A percentile compares a stretch with the other conserved stretches of the same genome.
phyloP scores from a whole-genome alignment of 202 grass and related monocot genomes.

The Setaria italica region DNA sequence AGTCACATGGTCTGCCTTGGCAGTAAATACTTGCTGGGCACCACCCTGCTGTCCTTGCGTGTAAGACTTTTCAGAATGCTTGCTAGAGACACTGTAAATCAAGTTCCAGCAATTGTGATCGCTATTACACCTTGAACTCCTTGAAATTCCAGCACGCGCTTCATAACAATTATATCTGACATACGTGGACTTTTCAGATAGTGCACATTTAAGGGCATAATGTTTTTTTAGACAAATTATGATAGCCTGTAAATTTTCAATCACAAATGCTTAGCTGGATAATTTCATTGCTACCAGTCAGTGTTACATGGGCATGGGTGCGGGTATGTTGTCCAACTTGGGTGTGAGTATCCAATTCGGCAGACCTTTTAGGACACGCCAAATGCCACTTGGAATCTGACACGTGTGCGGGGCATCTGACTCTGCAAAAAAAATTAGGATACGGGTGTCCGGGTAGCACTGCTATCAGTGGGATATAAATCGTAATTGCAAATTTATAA shows the following conservation, averaged over 20 bases:
- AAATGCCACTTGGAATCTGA: too few relatives aligned
- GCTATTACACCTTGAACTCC: neutral
- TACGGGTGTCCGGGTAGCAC: too few relatives aligned
- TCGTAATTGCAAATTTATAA: neutral
- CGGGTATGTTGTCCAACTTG: too few relatives aligned
- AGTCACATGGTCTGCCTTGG: neutral
- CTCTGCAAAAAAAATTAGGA: too few relatives aligned
- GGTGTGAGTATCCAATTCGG: too few relatives aligned
- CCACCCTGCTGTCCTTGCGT: neutral
- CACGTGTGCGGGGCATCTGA: too few relatives aligned
- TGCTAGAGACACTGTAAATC: neutral
- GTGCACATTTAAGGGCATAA: neutral
- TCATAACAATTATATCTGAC: constrained; percentile 21
- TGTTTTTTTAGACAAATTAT: neutral
- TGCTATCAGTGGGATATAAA: neutral
- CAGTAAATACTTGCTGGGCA: neutral
- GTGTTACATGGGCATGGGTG: too few relatives aligned
- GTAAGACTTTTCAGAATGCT: neutral
- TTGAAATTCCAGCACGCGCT: neutral
- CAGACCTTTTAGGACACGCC: too few relatives aligned
- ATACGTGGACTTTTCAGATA: neutral
- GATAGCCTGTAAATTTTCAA: neutral
- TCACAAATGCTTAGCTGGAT: neutral
- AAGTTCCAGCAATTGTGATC: neutral
- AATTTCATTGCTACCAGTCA: neutral